A percentile compares a stretch with the other conserved stretches of the same genome.
Evolutionary conservation across 768 basidiomycete genomes (phyloP).

Genomic region (Cyathus striatus): DNA sequence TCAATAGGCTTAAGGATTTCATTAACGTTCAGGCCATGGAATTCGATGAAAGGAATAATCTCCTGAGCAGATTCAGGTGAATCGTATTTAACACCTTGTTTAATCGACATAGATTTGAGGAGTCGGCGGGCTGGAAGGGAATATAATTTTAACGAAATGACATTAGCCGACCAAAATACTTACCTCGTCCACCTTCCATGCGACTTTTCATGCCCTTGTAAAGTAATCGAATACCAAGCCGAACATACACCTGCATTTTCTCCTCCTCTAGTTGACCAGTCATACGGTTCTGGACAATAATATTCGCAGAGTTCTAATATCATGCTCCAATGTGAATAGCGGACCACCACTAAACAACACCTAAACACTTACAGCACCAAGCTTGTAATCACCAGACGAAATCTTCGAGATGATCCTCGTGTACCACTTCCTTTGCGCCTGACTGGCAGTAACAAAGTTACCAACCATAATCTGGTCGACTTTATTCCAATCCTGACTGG

Average conservation of each 20-base stretch:
- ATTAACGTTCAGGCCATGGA: constrained; percentile 77
- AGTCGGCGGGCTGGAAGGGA: constrained; percentile 60
- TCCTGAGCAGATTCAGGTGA: constrained; percentile 77
- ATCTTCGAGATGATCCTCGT: constrained; percentile 87
- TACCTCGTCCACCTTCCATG: constrained; percentile 88
- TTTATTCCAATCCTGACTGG: constrained; percentile 86
- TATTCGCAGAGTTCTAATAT: constrained; percentile 93
- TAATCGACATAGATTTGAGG: constrained; percentile 85
- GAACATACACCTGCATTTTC: constrained; percentile 94
- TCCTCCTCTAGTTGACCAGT: constrained; percentile 94
- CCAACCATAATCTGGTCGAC: constrained; percentile 89
- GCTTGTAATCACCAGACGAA: constrained; percentile 78
- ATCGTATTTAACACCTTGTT: constrained; percentile 93
- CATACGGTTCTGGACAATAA: constrained; percentile 91
- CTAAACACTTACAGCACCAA: constrained; percentile 64
- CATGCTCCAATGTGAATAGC: background rate
- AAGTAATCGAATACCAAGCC: constrained; percentile 86
- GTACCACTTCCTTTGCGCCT: constrained; percentile 97
- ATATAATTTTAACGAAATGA: constrained; percentile 3
- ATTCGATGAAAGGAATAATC: constrained; percentile 84
- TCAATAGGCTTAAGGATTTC: constrained; percentile 82
- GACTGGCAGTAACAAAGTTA: constrained; percentile 90
- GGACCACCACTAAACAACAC: background rate
- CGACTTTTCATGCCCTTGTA: constrained; percentile 88
- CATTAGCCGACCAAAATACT: constrained; percentile 12